A percentile compares a stretch with the other conserved stretches of the same genome.
Evolutionary conservation across 176 grass and related monocot species (phyloP).

Genomic region (Canna indica): DNA sequence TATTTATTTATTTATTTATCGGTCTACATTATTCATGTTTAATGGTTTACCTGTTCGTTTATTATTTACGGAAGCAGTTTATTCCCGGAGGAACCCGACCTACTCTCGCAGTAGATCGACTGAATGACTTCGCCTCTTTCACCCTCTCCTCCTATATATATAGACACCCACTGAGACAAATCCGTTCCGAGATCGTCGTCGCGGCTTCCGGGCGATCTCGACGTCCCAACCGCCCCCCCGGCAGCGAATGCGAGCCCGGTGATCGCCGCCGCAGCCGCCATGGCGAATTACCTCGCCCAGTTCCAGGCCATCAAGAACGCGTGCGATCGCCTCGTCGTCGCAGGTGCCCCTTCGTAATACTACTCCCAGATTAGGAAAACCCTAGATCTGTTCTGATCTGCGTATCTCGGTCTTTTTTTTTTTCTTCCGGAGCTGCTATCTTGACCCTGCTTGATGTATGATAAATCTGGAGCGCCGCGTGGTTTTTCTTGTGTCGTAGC

Average conservation of each 20-base stretch:
- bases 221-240: neutral
- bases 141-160: neutral
- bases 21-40: too few species aligned
- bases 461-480: neutral
- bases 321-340: slow-evolving; percentile 85
- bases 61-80: too few species aligned
- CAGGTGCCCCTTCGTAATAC: slow-evolving; percentile 35
- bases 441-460: neutral
- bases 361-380: neutral
- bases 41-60: too few species aligned
- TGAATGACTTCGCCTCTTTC: neutral
- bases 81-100: too few species aligned
- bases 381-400: slow-evolving; percentile 12
- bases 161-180: neutral
- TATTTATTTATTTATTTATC: too few species aligned
- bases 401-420: neutral
- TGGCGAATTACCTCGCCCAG: slow-evolving; percentile 98
- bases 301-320: slow-evolving; percentile 98
- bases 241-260: slow-evolving; percentile 5
- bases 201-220: slow-evolving; percentile 7
- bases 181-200: neutral
- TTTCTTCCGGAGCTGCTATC: neutral
- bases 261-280: slow-evolving; percentile 18
- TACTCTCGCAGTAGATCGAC: neutral
- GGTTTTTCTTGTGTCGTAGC: neutral